phyloP scores from a whole-genome alignment of 257 asterid species.

The Scutellaria galericulata region DNA sequence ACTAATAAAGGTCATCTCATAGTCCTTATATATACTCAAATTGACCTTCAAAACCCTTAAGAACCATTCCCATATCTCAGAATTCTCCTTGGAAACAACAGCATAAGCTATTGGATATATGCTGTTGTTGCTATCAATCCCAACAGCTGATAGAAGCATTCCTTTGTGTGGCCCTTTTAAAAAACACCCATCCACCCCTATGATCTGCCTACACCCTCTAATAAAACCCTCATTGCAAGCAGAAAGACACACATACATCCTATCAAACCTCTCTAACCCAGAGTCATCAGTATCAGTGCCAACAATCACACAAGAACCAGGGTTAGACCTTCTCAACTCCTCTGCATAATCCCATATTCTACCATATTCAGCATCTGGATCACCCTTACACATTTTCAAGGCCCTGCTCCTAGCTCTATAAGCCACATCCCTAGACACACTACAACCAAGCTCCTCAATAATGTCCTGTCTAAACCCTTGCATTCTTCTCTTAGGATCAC shows the following conservation, averaged over 20 bases:
- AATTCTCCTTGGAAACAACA: too few species aligned
- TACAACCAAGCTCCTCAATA: background rate
- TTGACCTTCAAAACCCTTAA: too few species aligned
- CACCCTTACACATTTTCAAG: background rate
- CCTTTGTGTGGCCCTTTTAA: background rate
- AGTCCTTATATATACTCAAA: too few species aligned
- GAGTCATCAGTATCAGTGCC: background rate
- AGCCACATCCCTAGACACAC: background rate
- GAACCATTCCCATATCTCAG: too few species aligned
- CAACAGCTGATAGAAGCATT: background rate
- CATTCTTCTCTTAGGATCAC: background rate
- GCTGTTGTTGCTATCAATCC: background rate
- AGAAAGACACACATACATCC: background rate
- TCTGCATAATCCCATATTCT: background rate
- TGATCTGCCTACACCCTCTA: background rate
- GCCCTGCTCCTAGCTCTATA: background rate
- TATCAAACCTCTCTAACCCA: background rate
- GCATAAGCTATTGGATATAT: too few species aligned
- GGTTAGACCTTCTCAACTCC: background rate
- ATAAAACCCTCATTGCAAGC: background rate
- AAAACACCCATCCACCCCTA: background rate
- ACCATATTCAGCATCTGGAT: background rate
- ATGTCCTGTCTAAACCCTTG: background rate
- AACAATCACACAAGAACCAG: background rate
- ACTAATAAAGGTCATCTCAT: background rate